Conservation (phyloP, 2,329 filamentous ascomycete genomes). For the Colletotrichum sp. region DNA sequence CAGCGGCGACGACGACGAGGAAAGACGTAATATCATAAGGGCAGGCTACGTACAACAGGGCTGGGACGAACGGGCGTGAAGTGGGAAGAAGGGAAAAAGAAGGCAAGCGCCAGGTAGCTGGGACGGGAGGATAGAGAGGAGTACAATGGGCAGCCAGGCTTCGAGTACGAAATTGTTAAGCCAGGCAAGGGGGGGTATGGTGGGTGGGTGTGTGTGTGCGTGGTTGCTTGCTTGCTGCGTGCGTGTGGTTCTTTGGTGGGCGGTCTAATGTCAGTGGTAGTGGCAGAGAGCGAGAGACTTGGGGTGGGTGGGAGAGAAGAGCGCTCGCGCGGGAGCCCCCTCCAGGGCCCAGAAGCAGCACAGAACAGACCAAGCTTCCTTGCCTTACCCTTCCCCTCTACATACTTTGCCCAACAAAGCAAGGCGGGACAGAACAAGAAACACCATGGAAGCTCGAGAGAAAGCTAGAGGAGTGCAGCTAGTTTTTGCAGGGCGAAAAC, state of each 20-base stretch:
- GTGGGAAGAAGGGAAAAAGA: slow-evolving; percentile 3
- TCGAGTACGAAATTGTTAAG: slow-evolving; percentile 21
- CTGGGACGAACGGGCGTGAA: slow-evolving; percentile 19
- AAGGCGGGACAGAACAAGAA: slow-evolving; percentile 12
- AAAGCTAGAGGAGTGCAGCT: neutral
- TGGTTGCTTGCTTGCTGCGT: neutral
- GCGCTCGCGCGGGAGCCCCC: neutral
- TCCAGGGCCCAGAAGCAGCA: neutral
- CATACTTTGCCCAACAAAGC: slow-evolving; percentile 10
- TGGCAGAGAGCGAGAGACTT: neutral
- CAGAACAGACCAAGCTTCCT: slow-evolving; percentile 3
- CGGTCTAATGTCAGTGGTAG: neutral
- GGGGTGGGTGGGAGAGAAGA: neutral
- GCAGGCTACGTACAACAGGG: slow-evolving; percentile 19
- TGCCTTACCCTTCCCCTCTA: neutral
- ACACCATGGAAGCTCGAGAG: neutral
- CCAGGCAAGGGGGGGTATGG: neutral
- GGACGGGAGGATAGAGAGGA: slow-evolving; percentile 14
- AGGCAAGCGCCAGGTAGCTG: neutral
- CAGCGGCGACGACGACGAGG: neutral
- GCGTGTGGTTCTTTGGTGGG: neutral
- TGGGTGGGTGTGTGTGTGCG: neutral
- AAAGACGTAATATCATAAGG: slow-evolving; percentile 18
- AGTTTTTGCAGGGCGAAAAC: neutral
- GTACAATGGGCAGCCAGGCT: neutral